These are phyloP conservation scores for Medicago arabica DNA, from an alignment of 306 rosid species.

Conservation along the genomic window DNA sequence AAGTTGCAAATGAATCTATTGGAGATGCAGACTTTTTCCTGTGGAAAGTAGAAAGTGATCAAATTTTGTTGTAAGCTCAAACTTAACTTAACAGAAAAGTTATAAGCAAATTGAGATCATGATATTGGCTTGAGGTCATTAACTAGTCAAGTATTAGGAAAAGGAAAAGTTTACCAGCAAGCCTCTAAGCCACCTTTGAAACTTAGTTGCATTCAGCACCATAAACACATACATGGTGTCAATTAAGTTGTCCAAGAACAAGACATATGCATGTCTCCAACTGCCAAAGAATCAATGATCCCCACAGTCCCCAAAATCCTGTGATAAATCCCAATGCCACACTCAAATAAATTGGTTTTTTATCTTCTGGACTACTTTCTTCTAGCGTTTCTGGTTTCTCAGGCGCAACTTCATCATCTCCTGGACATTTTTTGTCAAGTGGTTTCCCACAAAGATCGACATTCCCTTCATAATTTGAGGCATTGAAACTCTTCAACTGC, in stretches of 20 bases:
- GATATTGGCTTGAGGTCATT: too few species aligned
- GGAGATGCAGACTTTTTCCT: too few species aligned
- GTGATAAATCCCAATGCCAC: slow-evolving; percentile 32
- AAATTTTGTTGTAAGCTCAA: too few species aligned
- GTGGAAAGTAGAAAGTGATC: too few species aligned
- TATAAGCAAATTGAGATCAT: too few species aligned
- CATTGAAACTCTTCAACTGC: slow-evolving; percentile 9
- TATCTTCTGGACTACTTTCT: neutral
- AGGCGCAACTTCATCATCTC: neutral
- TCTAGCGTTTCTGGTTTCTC: neutral
- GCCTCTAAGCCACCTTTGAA: slow-evolving; percentile 1
- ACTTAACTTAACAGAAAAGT: too few species aligned
- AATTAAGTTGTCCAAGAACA: slow-evolving; percentile 10
- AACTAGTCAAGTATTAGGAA: too few species aligned
- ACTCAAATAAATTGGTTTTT: neutral
- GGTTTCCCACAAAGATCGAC: slow-evolving; percentile 18
- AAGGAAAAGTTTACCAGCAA: neutral
- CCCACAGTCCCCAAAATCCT: slow-evolving; percentile 16
- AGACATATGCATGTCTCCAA: slow-evolving; percentile 18
- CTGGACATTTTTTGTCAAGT: slow-evolving; percentile 20
- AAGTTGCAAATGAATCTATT: too few species aligned
- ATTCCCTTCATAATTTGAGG: slow-evolving; percentile 24
- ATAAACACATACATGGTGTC: neutral
- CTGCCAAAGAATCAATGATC: neutral
- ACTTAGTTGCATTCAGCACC: slow-evolving; percentile 6